phyloP scores from a whole-genome alignment of 1,284 basidiomycete species.

The Ganoderma meredithae region DNA sequence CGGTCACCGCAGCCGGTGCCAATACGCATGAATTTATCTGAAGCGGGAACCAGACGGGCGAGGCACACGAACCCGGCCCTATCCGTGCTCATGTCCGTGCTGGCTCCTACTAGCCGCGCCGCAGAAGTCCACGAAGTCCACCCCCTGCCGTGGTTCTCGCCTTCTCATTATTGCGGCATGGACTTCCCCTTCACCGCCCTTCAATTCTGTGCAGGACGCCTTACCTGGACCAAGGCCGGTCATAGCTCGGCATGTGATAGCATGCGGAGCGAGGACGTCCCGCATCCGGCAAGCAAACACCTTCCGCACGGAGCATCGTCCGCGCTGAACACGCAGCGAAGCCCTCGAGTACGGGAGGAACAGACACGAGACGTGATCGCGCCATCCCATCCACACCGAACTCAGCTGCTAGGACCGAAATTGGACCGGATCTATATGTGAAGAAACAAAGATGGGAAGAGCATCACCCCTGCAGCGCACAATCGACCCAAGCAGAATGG shows the following conservation, averaged over 20 bases:
- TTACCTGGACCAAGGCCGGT: not conserved
- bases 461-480: not conserved
- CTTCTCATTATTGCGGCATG: not conserved
- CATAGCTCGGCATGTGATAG: not conserved
- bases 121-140: not conserved
- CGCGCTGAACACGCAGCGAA: too few relatives aligned
- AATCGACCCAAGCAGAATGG: not conserved
- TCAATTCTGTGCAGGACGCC: not conserved
- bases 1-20: not conserved
- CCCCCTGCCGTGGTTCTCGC: not conserved
- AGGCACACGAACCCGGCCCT: not conserved
- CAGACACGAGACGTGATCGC: not conserved
- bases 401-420: not conserved
- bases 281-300: not conserved
- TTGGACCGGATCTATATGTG: too few relatives aligned
- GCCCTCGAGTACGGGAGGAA: not conserved
- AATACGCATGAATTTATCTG: not conserved
- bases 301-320: not conserved
- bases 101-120: too few relatives aligned
- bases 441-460: not conserved
- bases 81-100: too few relatives aligned
- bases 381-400: not conserved
- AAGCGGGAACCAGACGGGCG: too few relatives aligned
- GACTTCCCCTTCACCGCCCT: not conserved
- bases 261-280: not conserved